These are phyloP conservation scores for Fimicolochytrium jonesii DNA, from an alignment of 192 early-diverging fungal species.

Conservation along the genomic window DNA sequence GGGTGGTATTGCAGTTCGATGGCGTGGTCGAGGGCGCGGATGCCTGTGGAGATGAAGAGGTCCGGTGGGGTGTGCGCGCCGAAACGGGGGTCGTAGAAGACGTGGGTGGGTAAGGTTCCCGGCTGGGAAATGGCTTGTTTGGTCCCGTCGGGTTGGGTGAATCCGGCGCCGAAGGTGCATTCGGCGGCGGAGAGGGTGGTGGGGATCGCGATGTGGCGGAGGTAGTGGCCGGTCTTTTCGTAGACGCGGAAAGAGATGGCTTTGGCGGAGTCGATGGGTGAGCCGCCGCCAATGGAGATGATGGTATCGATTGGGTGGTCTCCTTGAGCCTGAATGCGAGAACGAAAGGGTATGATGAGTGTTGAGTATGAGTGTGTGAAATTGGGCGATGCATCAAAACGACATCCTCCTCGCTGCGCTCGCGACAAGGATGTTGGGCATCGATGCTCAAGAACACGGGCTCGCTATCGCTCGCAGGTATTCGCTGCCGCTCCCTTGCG, in stretches of 20 bases:
- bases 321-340: neutral
- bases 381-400: too few relatives aligned
- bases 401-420: too few relatives aligned
- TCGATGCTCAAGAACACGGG: too few relatives aligned
- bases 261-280: constrained; percentile 13
- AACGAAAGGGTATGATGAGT: too few relatives aligned
- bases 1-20: constrained; percentile 6
- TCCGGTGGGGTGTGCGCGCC: neutral
- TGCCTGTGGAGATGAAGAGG: neutral
- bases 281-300: constrained; percentile 14
- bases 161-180: neutral
- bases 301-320: constrained; percentile 8
- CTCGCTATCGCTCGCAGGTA: too few relatives aligned
- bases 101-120: neutral
- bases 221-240: neutral
- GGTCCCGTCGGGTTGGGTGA: neutral
- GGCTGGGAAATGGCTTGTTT: neutral
- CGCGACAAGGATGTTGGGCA: too few relatives aligned
- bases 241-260: neutral
- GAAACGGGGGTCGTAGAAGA: constrained; percentile 4
- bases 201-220: constrained; percentile 1
- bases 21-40: constrained; percentile 14
- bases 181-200: constrained; percentile 5
- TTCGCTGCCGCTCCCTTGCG: too few relatives aligned
- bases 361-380: too few relatives aligned